Evolutionary conservation across 176 grass and related monocot genomes (phyloP).

Genomic region (Musa itinerans): DNA sequence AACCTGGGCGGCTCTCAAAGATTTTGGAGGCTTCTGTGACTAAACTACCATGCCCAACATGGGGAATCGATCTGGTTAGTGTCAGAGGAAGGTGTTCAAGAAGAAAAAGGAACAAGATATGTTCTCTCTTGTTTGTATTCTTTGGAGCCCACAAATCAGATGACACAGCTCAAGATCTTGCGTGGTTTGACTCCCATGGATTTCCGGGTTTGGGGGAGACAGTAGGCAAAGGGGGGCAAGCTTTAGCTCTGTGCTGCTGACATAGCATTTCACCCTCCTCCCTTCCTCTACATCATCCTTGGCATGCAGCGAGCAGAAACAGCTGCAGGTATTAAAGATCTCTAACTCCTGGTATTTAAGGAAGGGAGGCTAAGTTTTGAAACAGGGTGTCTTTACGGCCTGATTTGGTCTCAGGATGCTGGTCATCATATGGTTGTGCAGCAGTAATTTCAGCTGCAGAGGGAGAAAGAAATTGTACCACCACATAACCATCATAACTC

Average conservation of each 20-base stretch:
- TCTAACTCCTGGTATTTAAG: too few species aligned
- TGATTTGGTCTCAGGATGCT: background rate
- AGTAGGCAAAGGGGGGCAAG: background rate
- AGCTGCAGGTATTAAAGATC: too few species aligned
- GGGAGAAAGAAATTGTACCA: background rate
- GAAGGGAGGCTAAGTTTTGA: too few species aligned
- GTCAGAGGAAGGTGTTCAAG: background rate
- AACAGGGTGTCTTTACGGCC: too few species aligned
- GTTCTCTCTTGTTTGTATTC: background rate
- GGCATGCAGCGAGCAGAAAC: too few species aligned
- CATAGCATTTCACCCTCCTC: too few species aligned
- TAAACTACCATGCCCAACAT: too few species aligned
- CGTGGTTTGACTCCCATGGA: background rate
- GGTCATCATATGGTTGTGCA: background rate
- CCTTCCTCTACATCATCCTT: too few species aligned
- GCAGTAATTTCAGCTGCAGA: background rate
- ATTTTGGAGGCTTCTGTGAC: background rate
- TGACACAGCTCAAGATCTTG: background rate
- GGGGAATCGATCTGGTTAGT: background rate
- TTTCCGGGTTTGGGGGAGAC: background rate
- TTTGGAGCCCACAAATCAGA: background rate
- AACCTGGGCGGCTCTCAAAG: too few species aligned
- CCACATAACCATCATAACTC: background rate
- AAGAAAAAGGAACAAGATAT: background rate
- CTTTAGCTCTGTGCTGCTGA: too few species aligned